phyloP scores from a whole-genome alignment of 805 yeast species.

The Wilhelminamyces savonicus region DNA sequence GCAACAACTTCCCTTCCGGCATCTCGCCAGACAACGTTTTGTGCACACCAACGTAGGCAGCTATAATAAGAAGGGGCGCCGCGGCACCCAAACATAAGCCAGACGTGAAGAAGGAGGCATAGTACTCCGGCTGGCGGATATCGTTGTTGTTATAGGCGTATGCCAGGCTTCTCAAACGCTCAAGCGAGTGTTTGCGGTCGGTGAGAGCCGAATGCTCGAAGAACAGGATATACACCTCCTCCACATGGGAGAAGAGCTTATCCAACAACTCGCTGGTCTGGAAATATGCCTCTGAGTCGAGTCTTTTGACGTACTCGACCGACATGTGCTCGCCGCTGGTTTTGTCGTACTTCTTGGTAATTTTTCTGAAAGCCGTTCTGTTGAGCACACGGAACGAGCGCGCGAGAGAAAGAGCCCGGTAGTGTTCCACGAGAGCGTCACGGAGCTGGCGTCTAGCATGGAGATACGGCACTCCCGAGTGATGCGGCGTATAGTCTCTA shows the following conservation, averaged over 20 bases:
- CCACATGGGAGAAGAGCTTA: conserved; percentile 53
- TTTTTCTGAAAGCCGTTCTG: conserved; percentile 82
- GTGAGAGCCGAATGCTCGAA: conserved; percentile 44
- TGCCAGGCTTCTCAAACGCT: conserved; percentile 48
- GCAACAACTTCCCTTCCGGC: conserved; percentile 52
- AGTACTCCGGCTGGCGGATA: conserved; percentile 22
- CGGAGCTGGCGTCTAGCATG: conserved; percentile 65
- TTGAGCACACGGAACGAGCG: conserved; percentile 70
- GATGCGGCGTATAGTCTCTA: conserved; percentile 45
- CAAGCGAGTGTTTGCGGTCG: conserved; percentile 64
- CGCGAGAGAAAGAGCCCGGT: conserved; percentile 64
- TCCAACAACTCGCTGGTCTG: conserved; percentile 63
- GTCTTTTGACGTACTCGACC: conserved; percentile 47
- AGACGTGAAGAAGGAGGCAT: conserved; percentile 46
- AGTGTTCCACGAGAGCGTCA: conserved; percentile 63
- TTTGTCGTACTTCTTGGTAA: conserved; percentile 88
- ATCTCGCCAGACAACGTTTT: conserved; percentile 30
- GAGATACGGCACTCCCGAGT: conserved; percentile 47
- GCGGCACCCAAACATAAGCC: conserved; percentile 71
- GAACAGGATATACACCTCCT: conserved; percentile 57
- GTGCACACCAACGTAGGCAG: conserved; percentile 46
- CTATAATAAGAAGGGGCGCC: conserved; percentile 59
- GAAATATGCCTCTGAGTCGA: conserved; percentile 49
- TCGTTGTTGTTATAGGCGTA: conserved; percentile 29
- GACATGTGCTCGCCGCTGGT: conserved; percentile 42